Evolutionary conservation across 176 grass and related monocot genomes (phyloP).

Genomic region (Calamus simplicifolius): DNA sequence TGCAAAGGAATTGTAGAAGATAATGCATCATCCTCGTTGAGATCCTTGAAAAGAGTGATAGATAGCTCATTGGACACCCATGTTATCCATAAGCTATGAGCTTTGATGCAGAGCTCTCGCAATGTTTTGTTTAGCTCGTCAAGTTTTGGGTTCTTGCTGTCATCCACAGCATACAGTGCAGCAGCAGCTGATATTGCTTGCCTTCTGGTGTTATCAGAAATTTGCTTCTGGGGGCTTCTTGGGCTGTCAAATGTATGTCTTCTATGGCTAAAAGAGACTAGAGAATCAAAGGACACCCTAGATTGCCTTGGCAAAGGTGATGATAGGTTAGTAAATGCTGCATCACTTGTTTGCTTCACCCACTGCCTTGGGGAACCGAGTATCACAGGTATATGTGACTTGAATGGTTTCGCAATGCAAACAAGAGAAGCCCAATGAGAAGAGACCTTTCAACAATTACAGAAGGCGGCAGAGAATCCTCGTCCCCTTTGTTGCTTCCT

Average conservation of each 20-base stretch:
- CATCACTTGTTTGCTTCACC: constrained; percentile 51
- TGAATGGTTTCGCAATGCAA: constrained; percentile 85
- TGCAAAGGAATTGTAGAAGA: constrained; percentile 61
- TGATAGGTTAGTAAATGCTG: constrained; percentile 35
- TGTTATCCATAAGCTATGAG: constrained; percentile 77
- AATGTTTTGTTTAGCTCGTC: constrained; percentile 80
- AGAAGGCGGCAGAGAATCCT: constrained; percentile 35
- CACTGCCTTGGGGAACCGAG: constrained; percentile 82
- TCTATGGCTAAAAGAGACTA: constrained; percentile 40
- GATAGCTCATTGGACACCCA: constrained; percentile 83
- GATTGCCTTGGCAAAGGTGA: constrained; percentile 53
- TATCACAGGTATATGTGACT: constrained; percentile 85
- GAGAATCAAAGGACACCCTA: constrained; percentile 38
- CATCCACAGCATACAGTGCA: constrained; percentile 73
- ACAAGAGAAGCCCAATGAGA: constrained; percentile 79
- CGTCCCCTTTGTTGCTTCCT: constrained; percentile 32
- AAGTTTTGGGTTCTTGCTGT: constrained; percentile 64
- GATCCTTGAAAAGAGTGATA: constrained; percentile 59
- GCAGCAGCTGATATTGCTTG: constrained; percentile 78
- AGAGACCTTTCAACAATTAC: constrained; percentile 79
- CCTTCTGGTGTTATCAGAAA: constrained; percentile 52
- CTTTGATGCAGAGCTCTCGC: constrained; percentile 54
- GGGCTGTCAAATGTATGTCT: constrained; percentile 67
- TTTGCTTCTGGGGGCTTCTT: constrained; percentile 55
- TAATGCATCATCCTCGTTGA: constrained; percentile 82